Evolutionary conservation across 2,329 filamentous ascomycete species (phyloP).

Genomic region (Paraphoma sp.): DNA sequence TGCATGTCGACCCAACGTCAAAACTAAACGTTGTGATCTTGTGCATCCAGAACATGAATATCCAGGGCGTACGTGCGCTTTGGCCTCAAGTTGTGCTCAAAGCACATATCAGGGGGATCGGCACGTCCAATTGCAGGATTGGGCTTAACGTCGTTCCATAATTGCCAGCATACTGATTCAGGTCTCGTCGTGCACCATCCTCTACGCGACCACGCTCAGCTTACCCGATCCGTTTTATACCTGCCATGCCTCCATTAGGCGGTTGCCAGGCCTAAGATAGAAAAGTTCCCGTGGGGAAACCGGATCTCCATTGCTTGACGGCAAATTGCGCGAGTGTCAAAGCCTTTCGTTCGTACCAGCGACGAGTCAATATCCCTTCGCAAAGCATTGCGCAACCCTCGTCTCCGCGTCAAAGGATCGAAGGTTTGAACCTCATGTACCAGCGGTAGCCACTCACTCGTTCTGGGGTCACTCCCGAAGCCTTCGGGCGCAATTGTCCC

Average conservation of each 20-base stretch:
- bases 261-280: neutral
- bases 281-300: slow-evolving; percentile 6
- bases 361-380: neutral
- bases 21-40: neutral
- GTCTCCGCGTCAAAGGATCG: slow-evolving; percentile 12
- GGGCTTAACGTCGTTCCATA: slow-evolving; percentile 6
- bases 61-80: neutral
- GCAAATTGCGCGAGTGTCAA: neutral
- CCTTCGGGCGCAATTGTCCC: neutral
- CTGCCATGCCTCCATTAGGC: neutral
- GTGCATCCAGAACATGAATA: neutral
- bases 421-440: slow-evolving; percentile 10
- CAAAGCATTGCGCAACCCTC: slow-evolving; percentile 14
- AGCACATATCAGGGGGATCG: slow-evolving; percentile 7
- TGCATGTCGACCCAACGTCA: neutral
- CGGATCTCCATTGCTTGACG: neutral
- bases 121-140: slow-evolving; percentile 4
- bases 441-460: neutral
- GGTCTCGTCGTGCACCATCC: neutral
- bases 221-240: slow-evolving; percentile 2
- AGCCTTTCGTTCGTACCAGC: slow-evolving; percentile 1
- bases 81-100: neutral
- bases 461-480: neutral
- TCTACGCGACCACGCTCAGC: neutral
- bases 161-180: slow-evolving; percentile 11